Conservation (phyloP, 768 basidiomycete genomes). For the Amanita brunnescens region DNA sequence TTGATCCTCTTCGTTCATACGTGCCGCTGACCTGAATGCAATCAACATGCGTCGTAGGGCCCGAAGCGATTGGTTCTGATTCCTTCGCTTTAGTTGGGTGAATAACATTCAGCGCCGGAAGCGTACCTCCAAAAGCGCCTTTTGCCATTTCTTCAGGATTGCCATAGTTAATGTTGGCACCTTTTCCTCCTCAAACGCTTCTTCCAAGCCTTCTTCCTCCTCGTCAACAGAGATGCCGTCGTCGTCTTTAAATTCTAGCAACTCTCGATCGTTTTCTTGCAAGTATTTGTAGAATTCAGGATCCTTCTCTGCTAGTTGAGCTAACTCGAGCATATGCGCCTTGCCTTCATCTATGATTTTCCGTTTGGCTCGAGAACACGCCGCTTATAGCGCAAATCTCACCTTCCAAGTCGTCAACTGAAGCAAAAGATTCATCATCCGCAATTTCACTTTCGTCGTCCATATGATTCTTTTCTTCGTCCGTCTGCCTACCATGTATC, state of each 20-base stretch:
- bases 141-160: constrained; percentile 79
- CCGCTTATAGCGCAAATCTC: constrained; percentile 4
- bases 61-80: constrained; percentile 76
- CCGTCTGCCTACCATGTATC: constrained; percentile 15
- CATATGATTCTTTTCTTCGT: constrained; percentile 20
- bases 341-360: constrained; percentile 52
- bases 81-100: neutral
- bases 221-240: constrained; percentile 25
- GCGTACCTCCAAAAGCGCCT: constrained; percentile 72
- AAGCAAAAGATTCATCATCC: constrained; percentile 63
- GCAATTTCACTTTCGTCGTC: constrained; percentile 26
- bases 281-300: constrained; percentile 99
- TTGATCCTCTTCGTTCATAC: constrained; percentile 82
- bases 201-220: constrained; percentile 13
- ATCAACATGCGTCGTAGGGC: constrained; percentile 77
- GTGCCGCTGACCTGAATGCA: constrained; percentile 85
- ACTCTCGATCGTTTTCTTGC: constrained; percentile 87
- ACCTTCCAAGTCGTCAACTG: constrained; percentile 69
- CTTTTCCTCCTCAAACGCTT: constrained; percentile 32
- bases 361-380: neutral
- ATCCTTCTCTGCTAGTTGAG: constrained; percentile 88
- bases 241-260: constrained; percentile 69
- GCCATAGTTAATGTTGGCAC: constrained; percentile 58
- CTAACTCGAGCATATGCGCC: constrained; percentile 72
- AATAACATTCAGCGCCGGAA: neutral